Conservation (phyloP, 148 eudicot species). For the Cornus kousa region DNA sequence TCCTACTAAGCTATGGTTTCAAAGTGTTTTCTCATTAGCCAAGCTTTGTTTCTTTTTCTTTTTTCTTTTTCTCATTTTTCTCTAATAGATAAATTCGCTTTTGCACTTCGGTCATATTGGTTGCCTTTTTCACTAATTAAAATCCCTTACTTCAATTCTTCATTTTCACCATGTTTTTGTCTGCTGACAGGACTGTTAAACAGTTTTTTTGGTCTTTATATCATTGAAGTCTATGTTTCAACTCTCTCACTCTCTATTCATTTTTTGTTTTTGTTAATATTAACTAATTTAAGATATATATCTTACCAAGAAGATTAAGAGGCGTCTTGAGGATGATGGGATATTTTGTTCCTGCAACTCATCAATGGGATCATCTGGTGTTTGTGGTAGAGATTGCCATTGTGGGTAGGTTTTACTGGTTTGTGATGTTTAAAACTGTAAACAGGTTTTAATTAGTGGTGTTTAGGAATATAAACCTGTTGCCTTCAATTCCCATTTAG, state of each 20-base stretch:
- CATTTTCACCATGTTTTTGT: background rate
- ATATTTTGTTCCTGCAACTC: constrained; percentile 90
- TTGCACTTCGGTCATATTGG: background rate
- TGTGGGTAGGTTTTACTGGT: constrained; percentile 55
- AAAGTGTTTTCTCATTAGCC: background rate
- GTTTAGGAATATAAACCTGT: background rate
- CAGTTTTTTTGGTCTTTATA: background rate
- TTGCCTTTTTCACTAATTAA: background rate
- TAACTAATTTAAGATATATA: constrained; percentile 74
- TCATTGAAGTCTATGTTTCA: constrained; percentile 1
- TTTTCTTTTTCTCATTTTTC: background rate
- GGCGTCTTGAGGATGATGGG: constrained; percentile 90
- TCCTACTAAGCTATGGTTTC: constrained; percentile 34
- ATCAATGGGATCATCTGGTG: constrained; percentile 56
- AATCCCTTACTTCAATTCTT: background rate
- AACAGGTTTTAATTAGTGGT: background rate
- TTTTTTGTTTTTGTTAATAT: constrained; percentile 23
- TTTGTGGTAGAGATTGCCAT: constrained; percentile 91
- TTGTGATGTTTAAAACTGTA: background rate
- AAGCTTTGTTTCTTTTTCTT: background rate
- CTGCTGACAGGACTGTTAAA: constrained; percentile 1
- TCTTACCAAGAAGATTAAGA: constrained; percentile 76
- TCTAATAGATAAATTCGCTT: background rate
- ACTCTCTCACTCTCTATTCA: background rate
- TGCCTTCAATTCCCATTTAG: background rate